These are phyloP conservation scores for Tylopilus sp. DNA, from an alignment of 768 basidiomycete species.

Conservation along the genomic window DNA sequence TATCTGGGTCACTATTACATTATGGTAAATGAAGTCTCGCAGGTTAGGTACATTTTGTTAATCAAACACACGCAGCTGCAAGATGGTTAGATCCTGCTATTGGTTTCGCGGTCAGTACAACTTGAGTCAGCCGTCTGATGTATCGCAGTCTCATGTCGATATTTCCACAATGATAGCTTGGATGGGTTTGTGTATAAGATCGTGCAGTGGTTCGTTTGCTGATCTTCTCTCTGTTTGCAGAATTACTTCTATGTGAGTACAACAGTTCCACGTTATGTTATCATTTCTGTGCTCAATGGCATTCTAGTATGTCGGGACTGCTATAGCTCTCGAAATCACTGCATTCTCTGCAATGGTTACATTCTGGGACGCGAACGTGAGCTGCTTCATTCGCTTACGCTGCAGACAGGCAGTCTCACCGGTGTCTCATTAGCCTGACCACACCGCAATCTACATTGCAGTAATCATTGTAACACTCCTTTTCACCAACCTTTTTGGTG, in stretches of 20 bases:
- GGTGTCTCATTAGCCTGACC: slow-evolving; percentile 23
- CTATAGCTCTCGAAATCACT: slow-evolving; percentile 48
- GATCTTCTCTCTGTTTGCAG: slow-evolving; percentile 8
- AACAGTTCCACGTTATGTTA: neutral
- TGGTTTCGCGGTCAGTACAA: slow-evolving; percentile 27
- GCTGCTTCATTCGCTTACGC: neutral
- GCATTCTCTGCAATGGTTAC: slow-evolving; percentile 48
- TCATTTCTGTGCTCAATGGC: neutral
- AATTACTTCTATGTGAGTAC: slow-evolving; percentile 34
- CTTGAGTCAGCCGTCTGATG: neutral
- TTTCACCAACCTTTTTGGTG: slow-evolving; percentile 46
- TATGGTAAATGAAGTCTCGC: slow-evolving; percentile 17
- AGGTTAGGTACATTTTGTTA: neutral
- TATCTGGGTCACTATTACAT: slow-evolving; percentile 28
- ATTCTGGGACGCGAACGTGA: slow-evolving; percentile 43
- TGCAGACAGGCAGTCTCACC: slow-evolving; percentile 11
- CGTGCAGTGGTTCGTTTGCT: neutral
- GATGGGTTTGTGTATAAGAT: slow-evolving; percentile 18
- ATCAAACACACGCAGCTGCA: slow-evolving; percentile 17
- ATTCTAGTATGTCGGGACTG: slow-evolving; percentile 27
- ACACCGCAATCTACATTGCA: slow-evolving; percentile 39
- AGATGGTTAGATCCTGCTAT: slow-evolving; percentile 32
- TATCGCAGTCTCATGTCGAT: neutral
- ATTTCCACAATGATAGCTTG: slow-evolving; percentile 13
- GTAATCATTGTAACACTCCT: slow-evolving; percentile 37